Evolutionary conservation across 306 rosid species (phyloP).

Genomic region (Oemleria cerasiformis): DNA sequence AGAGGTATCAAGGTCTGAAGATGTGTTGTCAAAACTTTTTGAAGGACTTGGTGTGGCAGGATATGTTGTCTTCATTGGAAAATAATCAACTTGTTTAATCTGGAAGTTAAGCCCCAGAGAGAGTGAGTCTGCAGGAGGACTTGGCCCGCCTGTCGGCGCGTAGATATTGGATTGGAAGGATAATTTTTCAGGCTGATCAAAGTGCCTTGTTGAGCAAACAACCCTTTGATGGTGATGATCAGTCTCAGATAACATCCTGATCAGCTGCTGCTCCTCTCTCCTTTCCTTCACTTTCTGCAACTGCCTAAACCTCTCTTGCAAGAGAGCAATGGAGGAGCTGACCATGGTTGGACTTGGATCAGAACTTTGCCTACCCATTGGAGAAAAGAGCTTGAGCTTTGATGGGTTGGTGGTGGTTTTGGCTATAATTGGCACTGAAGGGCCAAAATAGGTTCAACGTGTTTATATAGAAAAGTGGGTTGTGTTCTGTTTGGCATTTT

Average conservation of each 20-base stretch:
- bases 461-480: constrained; percentile 36
- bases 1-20: constrained; percentile 78
- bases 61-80: constrained; percentile 8
- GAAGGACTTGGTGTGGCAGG: constrained; percentile 35
- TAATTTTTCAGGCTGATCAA: constrained; percentile 22
- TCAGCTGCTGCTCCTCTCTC: constrained; percentile 75
- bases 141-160: constrained; percentile 17
- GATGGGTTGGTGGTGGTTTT: constrained; percentile 35
- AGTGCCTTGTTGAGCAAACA: constrained; percentile 26
- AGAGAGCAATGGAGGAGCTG: constrained; percentile 80
- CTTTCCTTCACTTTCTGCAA: constrained; percentile 89
- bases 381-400: constrained; percentile 12
- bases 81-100: constrained; percentile 38
- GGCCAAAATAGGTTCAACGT: constrained; percentile 34
- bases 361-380: constrained; percentile 66
- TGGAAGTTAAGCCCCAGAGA: constrained; percentile 57
- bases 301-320: constrained; percentile 90
- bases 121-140: constrained; percentile 39
- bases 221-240: constrained; percentile 11
- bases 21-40: constrained; percentile 43
- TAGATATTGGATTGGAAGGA: constrained; percentile 34
- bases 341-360: constrained; percentile 60
- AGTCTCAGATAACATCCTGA: constrained; percentile 37
- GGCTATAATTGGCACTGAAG: constrained; percentile 50
- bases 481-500: constrained; percentile 34